These are phyloP conservation scores for Hypoxylon sp. DNA, from an alignment of 2,329 filamentous ascomycete species.

Conservation along the genomic window DNA sequence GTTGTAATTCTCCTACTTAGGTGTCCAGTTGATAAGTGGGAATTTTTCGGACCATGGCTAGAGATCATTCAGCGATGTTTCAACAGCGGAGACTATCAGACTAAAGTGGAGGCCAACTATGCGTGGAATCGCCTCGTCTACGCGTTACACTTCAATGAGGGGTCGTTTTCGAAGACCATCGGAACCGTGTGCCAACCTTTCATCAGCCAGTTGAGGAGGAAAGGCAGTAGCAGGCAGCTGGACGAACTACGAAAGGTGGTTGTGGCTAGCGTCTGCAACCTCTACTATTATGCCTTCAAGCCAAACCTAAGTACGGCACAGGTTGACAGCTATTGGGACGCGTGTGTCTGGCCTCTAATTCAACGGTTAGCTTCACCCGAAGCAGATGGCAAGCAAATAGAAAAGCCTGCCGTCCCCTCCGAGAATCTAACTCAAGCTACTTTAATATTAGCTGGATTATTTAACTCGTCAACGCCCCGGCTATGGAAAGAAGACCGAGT, in stretches of 20 bases:
- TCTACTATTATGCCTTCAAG: conserved; percentile 86
- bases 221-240: conserved; percentile 68
- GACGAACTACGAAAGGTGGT: conserved; percentile 71
- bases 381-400: conserved; percentile 48
- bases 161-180: conserved; percentile 69
- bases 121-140: conserved; percentile 91
- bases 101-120: conserved; percentile 81
- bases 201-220: conserved; percentile 76
- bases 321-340: conserved; percentile 83
- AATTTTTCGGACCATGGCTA: conserved; percentile 81
- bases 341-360: conserved; percentile 77
- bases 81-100: conserved; percentile 79
- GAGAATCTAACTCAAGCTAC: conserved; percentile 72
- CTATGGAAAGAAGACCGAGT: conserved; percentile 84
- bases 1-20: conserved; percentile 84
- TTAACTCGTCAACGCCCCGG: conserved; percentile 71
- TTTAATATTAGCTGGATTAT: conserved; percentile 79
- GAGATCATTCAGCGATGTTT: conserved; percentile 85
- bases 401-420: conserved; percentile 57
- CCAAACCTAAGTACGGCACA: conserved; percentile 76
- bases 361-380: conserved; percentile 65
- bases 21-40: conserved; percentile 77
- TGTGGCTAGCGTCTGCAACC: conserved; percentile 80
- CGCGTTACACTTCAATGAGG: conserved; percentile 75
- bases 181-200: conserved; percentile 75